Base-by-base conservation (phyloP, 2,329 filamentous ascomycete species). In the Aspergillaceae sp. region DNA sequence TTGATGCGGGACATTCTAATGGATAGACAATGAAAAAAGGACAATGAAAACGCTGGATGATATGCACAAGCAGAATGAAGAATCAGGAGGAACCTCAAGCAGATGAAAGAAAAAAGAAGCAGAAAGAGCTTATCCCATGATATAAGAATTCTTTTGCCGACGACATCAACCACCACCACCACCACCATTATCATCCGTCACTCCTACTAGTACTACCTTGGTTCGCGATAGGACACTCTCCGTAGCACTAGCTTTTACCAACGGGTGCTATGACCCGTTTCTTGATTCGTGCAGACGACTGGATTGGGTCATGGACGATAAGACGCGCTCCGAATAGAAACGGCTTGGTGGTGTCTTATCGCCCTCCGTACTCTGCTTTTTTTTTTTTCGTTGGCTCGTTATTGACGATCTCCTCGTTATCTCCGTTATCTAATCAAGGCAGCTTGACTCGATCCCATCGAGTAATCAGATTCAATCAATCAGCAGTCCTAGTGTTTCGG, bases 1-100 rank as follows among this genome's bases (percentile, higher is more conserved):
- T 56, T 57, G 35, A 66, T 42, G 29, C 45, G 57, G 29, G 55
- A 48, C 61, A 63, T 65, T 19, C 19, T 19, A 19, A 19, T 19
- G 19, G 19, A 19, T 19, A 19, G 19, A 19, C 19, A 30, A 42
- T 58, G 44, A 34, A 36, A 26, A 32, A 19, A 32, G 37, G 29
- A 26, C 36, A 34, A 38, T 29, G 26, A 5, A 30, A 26, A 38
- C 11, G 38, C 42, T 33, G 34, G 33, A 29, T 26, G 28, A 5
- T 29, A 44, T 37, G 9, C 38, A 36, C 29, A 38, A 9, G 19
- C n/a, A 43, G 19, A 44, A 36, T 36, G 5, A 36, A 19, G 29
- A 28, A 29, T 26, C 43, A 32, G 30, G 11, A 32, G n/a, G n/a
- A 29, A 4, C 6, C 26, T 19, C 19, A 19, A 19, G 19, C 19